Evolutionary conservation across 352 stramenopile species (phyloP).

Genomic region (Phytophthora meadii): DNA sequence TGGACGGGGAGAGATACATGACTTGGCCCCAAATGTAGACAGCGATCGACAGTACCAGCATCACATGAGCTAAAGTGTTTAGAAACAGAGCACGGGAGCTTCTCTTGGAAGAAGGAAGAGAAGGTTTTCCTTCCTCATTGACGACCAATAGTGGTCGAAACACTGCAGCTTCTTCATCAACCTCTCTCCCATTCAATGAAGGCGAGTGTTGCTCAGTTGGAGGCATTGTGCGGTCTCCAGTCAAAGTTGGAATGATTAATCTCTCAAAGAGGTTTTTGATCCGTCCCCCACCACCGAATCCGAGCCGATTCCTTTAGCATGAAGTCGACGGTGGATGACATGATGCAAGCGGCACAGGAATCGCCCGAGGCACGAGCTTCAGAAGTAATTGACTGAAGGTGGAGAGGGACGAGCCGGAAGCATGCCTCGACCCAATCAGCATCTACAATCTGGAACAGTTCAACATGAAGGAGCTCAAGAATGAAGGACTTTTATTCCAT

Average conservation of each 20-base stretch:
- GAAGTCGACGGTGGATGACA: constrained; percentile 21
- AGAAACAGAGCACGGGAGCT: constrained; percentile 14
- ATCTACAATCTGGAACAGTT: constrained; percentile 6
- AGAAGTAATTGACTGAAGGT: constrained; percentile 39
- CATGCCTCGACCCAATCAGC: constrained; percentile 37
- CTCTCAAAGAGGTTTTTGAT: constrained; percentile 2
- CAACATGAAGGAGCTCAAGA: constrained; percentile 12
- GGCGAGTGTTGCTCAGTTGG: constrained; percentile 21
- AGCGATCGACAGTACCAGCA: constrained; percentile 45
- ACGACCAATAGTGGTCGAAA: constrained; percentile 20
- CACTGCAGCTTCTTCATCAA: constrained; percentile 8
- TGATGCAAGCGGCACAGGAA: constrained; percentile 22
- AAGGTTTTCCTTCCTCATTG: constrained; percentile 4
- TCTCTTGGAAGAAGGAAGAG: constrained; percentile 1
- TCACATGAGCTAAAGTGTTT: constrained; percentile 34
- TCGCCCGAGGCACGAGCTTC: constrained; percentile 32
- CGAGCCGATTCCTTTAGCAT: background rate
- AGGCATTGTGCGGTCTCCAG: constrained; percentile 11
- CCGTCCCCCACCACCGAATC: constrained; percentile 26
- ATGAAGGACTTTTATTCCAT: constrained; percentile 14
- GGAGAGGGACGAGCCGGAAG: constrained; percentile 17
- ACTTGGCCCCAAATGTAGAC: constrained; percentile 51
- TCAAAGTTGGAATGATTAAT: constrained; percentile 23
- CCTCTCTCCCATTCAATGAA: background rate
- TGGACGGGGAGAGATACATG: constrained; percentile 48